Evolutionary conservation across 148 eudicot genomes (phyloP).

Genomic region (Chenopodium suecicum): DNA sequence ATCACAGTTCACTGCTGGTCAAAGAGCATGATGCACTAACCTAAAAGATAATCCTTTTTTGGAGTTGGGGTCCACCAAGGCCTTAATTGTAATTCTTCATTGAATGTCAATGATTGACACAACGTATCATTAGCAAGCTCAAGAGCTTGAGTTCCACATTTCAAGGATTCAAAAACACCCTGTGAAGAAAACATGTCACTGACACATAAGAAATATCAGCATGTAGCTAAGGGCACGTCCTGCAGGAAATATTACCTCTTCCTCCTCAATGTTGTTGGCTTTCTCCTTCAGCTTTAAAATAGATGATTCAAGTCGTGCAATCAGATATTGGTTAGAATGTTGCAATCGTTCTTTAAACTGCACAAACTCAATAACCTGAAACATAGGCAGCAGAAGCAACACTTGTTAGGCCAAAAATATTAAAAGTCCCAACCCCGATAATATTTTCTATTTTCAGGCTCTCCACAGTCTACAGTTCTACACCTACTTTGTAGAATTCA

Average conservation of each 20-base stretch:
- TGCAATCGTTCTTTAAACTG: conserved; percentile 88
- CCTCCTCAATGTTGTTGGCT: conserved; percentile 65
- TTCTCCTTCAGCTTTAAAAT: conserved; percentile 77
- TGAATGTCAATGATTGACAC: conserved; percentile 68
- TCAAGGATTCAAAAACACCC: conserved; percentile 63
- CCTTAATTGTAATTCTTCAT: conserved; percentile 77
- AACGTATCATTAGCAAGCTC: conserved; percentile 65
- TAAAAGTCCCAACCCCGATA: not conserved
- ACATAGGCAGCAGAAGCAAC: conserved; percentile 15
- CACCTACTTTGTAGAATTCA: not conserved
- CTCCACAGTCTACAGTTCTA: not conserved
- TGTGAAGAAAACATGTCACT: conserved; percentile 31
- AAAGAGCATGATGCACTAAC: conserved; percentile 35
- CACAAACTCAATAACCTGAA: conserved; percentile 88
- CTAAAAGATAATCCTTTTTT: conserved; percentile 75
- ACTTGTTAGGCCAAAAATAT: not conserved
- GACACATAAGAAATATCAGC: not conserved
- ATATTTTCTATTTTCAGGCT: not conserved
- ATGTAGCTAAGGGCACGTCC: not conserved
- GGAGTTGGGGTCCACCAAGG: conserved; percentile 99
- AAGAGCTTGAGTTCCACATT: conserved; percentile 55
- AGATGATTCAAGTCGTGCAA: conserved; percentile 74
- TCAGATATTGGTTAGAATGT: conserved; percentile 75
- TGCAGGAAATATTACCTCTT: conserved; percentile 52
- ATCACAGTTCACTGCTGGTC: not conserved